Evolutionary conservation across 805 yeast species (phyloP).

Genomic region (Ogataea pignaliae): DNA sequence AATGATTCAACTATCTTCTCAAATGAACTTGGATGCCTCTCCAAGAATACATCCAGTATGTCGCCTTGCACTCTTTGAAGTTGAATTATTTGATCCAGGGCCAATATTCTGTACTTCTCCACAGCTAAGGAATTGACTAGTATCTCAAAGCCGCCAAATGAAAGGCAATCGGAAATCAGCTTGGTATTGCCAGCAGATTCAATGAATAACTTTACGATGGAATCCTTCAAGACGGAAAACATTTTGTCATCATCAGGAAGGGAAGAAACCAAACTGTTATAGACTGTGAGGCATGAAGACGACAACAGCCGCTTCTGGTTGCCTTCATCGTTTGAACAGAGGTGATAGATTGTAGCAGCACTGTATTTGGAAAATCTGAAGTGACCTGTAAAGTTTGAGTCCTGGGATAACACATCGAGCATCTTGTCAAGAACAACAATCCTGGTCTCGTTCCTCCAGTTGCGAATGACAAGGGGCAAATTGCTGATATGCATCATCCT

Average conservation of each 20-base stretch:
- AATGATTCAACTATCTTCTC: conserved; percentile 6
- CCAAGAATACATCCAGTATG: conserved; percentile 11
- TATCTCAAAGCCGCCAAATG: conserved; percentile 15
- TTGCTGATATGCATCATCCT: conserved; percentile 6
- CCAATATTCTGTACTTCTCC: conserved; percentile 6
- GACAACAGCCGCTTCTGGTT: conserved; percentile 14
- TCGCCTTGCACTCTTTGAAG: conserved; percentile 9
- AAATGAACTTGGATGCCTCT: conserved; percentile 9
- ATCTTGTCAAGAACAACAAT: conserved; percentile 11
- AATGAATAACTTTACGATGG: conserved; percentile 10
- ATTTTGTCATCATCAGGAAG: conserved; percentile 4
- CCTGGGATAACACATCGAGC: conserved; percentile 11
- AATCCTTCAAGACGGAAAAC: conserved; percentile 6
- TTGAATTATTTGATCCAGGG: conserved; percentile 7
- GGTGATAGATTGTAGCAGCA: conserved; percentile 10
- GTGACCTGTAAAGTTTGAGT: conserved; percentile 9
- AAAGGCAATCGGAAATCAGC: conserved; percentile 4
- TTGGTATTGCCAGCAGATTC: conserved; percentile 12
- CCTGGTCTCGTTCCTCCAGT: not conserved
- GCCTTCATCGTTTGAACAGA: conserved; percentile 11
- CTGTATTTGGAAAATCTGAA: conserved; percentile 12
- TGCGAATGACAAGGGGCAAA: not conserved
- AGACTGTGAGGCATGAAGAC: conserved; percentile 11
- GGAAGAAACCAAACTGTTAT: conserved; percentile 6
- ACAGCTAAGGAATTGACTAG: conserved; percentile 10